These are phyloP conservation scores for Mycena leptocephala DNA, from an alignment of 768 basidiomycete genomes.

Conservation along the genomic window DNA sequence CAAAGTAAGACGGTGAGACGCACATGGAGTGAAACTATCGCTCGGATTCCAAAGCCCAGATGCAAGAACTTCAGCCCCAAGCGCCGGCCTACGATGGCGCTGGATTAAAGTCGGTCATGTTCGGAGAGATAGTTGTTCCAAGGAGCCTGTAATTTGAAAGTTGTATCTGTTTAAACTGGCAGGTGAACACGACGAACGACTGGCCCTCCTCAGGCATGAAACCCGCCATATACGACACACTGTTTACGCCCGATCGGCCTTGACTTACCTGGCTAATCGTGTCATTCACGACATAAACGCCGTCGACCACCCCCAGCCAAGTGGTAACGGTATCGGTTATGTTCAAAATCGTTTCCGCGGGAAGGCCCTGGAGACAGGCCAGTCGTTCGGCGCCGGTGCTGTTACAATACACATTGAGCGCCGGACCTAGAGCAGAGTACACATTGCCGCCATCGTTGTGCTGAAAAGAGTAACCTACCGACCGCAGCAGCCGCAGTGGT, in stretches of 20 bases:
- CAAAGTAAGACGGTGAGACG: not conserved
- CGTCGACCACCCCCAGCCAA: slow-evolving; percentile 33
- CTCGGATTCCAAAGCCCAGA: slow-evolving; percentile 35
- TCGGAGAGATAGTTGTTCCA: slow-evolving; percentile 25
- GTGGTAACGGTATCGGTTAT: slow-evolving; percentile 28
- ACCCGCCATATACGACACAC: slow-evolving; percentile 35
- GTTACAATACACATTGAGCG: slow-evolving; percentile 28
- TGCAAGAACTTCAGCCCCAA: slow-evolving; percentile 16
- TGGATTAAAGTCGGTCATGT: slow-evolving; percentile 33
- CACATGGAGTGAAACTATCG: slow-evolving; percentile 30
- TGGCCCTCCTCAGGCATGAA: slow-evolving; percentile 41
- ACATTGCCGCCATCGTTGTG: not conserved
- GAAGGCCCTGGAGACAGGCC: slow-evolving; percentile 33
- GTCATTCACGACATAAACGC: slow-evolving; percentile 24
- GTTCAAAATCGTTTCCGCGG: slow-evolving; percentile 33
- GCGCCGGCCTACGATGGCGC: slow-evolving; percentile 9
- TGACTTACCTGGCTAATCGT: slow-evolving; percentile 30
- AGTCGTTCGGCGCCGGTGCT: slow-evolving; percentile 29
- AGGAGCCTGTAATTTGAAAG: slow-evolving; percentile 12
- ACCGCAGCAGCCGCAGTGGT: slow-evolving; percentile 12
- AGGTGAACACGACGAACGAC: slow-evolving; percentile 24
- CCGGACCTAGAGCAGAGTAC: slow-evolving; percentile 10
- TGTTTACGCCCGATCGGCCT: slow-evolving; percentile 31
- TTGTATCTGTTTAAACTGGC: not conserved
- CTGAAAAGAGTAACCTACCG: slow-evolving; percentile 8